Percentiles rank a stretch among this genome's conserved stretches.
Conservation (phyloP, 2,329 filamentous ascomycete genomes). For the Diaporthe batatas region DNA sequence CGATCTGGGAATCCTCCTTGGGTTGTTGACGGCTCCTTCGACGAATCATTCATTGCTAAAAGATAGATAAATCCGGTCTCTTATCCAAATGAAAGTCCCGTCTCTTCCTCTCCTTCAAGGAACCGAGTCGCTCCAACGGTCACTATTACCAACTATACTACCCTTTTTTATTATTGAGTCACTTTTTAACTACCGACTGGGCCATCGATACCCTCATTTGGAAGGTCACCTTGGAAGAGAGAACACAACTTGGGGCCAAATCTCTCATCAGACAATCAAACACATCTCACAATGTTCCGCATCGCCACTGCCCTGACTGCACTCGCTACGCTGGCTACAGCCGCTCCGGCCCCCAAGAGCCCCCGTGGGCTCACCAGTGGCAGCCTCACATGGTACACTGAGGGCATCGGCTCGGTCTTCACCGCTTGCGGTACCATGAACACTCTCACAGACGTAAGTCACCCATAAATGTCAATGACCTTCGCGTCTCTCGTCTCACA, state of each 20-base stretch:
- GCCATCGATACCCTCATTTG: constrained; percentile 9
- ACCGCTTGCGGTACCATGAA: constrained; percentile 35
- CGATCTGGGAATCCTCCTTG: constrained; percentile 25
- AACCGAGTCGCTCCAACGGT: constrained; percentile 8
- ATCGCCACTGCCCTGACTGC: constrained; percentile 30
- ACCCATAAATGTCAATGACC: too few relatives aligned
- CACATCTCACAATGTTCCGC: constrained; percentile 25
- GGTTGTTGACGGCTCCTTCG: background rate
- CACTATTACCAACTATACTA: constrained; percentile 15
- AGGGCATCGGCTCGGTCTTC: constrained; percentile 26
- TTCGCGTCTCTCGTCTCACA: background rate
- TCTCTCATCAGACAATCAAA: background rate
- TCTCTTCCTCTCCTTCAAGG: constrained; percentile 22
- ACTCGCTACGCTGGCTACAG: constrained; percentile 27
- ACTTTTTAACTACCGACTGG: constrained; percentile 32
- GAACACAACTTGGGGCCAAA: background rate
- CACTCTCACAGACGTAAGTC: constrained; percentile 28
- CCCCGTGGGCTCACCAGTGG: constrained; percentile 20
- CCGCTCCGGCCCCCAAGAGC: constrained; percentile 22
- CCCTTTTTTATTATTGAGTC: constrained; percentile 33
- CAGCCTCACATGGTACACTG: constrained; percentile 39
- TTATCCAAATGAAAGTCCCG: background rate
- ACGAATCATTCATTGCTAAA: background rate
- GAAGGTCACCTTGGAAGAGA: background rate
- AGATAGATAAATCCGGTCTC: constrained; percentile 23